Conservation (phyloP, 2,329 filamentous ascomycete species). For the Diplodia sapinea region DNA sequence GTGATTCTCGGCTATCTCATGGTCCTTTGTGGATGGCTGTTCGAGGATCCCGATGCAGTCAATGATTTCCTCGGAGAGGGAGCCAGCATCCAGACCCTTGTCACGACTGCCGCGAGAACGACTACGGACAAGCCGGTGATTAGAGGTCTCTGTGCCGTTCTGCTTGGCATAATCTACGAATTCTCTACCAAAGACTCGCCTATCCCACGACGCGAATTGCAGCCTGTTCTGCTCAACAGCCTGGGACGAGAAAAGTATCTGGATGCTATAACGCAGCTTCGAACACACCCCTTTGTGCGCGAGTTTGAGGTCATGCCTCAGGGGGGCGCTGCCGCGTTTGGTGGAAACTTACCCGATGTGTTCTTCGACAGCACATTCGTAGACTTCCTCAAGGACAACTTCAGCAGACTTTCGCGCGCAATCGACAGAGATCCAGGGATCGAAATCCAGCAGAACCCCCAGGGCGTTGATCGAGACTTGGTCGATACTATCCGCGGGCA, state of each 20-base stretch:
- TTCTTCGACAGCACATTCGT: slow-evolving; percentile 87
- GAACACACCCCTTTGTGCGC: slow-evolving; percentile 77
- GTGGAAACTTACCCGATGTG: slow-evolving; percentile 72
- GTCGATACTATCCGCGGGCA: slow-evolving; percentile 84
- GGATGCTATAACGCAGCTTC: slow-evolving; percentile 76
- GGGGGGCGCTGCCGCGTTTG: slow-evolving; percentile 49
- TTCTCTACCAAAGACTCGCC: slow-evolving; percentile 98
- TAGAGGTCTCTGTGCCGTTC: slow-evolving; percentile 80
- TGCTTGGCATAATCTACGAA: slow-evolving; percentile 90
- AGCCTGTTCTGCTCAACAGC: slow-evolving; percentile 75
- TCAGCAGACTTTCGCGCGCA: slow-evolving; percentile 79
- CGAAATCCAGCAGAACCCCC: slow-evolving; percentile 78
- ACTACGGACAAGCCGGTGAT: slow-evolving; percentile 68
- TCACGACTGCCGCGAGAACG: slow-evolving; percentile 73
- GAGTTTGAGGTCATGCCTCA: slow-evolving; percentile 89
- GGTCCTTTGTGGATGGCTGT: slow-evolving; percentile 87
- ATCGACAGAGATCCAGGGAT: slow-evolving; percentile 90
- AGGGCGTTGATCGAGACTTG: slow-evolving; percentile 90
- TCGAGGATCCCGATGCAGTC: slow-evolving; percentile 87
- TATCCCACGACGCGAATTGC: slow-evolving; percentile 78
- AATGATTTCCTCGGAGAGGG: slow-evolving; percentile 93
- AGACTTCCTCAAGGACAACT: slow-evolving; percentile 95
- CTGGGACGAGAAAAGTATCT: slow-evolving; percentile 88
- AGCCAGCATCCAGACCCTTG: slow-evolving; percentile 85
- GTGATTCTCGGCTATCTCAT: slow-evolving; percentile 86